Evolutionary conservation across 2,329 filamentous ascomycete species (phyloP).

Genomic region (Botrytis porri): DNA sequence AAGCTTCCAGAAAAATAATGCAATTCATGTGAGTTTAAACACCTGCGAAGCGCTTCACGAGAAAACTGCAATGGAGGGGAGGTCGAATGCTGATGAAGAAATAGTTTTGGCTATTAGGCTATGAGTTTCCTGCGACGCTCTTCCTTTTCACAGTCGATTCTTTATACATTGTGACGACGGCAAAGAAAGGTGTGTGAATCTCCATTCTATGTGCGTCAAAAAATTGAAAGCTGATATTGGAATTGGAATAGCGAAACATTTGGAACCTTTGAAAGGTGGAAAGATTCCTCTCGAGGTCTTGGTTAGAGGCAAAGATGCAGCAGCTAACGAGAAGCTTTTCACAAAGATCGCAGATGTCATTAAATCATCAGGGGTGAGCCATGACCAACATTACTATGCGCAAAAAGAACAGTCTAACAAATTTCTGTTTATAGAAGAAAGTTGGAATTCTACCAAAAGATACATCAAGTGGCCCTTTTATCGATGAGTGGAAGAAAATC

Average conservation of each 20-base stretch:
- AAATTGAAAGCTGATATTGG: slow-evolving; percentile 36
- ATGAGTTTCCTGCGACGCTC: slow-evolving; percentile 95
- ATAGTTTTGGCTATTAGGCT: slow-evolving; percentile 96
- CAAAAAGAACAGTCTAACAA: slow-evolving; percentile 19
- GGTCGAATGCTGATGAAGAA: slow-evolving; percentile 23
- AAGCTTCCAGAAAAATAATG: slow-evolving; percentile 92
- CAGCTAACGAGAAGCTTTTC: slow-evolving; percentile 89
- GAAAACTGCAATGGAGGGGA: neutral
- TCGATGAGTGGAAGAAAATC: slow-evolving; percentile 91
- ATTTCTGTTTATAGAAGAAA: slow-evolving; percentile 63
- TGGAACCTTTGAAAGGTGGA: slow-evolving; percentile 87
- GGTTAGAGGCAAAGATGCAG: slow-evolving; percentile 85
- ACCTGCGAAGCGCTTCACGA: neutral
- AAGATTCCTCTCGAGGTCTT: slow-evolving; percentile 91
- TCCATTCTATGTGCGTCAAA: slow-evolving; percentile 1
- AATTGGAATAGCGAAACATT: slow-evolving; percentile 69
- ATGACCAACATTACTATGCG: slow-evolving; percentile 7
- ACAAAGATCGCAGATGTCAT: slow-evolving; percentile 80
- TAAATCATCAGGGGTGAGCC: slow-evolving; percentile 77
- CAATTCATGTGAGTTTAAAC: slow-evolving; percentile 74
- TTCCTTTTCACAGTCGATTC: slow-evolving; percentile 88
- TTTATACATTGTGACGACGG: slow-evolving; percentile 89
- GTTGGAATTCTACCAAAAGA: slow-evolving; percentile 85
- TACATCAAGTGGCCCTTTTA: slow-evolving; percentile 78
- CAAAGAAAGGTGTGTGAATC: slow-evolving; percentile 76